Base-by-base conservation (phyloP, 108 stramenopile genomes). In the Cyclotella baltica region DNA sequence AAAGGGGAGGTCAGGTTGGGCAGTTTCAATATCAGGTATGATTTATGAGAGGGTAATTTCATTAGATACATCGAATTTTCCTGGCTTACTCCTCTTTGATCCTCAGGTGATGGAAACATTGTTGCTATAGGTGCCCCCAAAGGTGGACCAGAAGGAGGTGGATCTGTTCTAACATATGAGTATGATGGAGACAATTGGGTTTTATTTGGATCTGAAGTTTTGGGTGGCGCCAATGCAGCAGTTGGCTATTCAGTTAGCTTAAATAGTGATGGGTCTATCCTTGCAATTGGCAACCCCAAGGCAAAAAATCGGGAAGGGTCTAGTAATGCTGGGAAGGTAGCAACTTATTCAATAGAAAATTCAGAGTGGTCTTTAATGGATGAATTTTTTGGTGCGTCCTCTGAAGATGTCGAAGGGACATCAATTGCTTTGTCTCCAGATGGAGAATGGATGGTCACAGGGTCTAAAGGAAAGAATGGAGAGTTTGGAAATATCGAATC, bases 351-450 rank as follows among this genome's bases (percentile, higher is more conserved):
- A 6, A 19, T 53, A 0, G 28, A 48, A 29, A 63, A 47, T 34
- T 56, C 77, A 40, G 51, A 29, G 15, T 77, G 77, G 77, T 48
- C 16, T 22, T 23, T 63, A 11, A 43, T 22, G 27, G 62, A 22
- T 11, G 69, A 69, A 30, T 19, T 77, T 22, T 70, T 55, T 62
- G 77, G 77, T 27, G 47, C 56, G 16, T 20, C 31, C 0, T 62
- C 35, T 19, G 62, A 61, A 28, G 70, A 40, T 0, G 35, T 30
- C 33, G 52, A 47, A 37, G 77, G 77, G 10, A 61, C 62, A 47
- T 71, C 77, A 37, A 64, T 78, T 40, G 70, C 62, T 22, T 37
- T 78, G 4, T 78, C 77, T 16, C 50, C 59, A 40, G 62, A 78
- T 46, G 77, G 77, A 23, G 37, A 48, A 29, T 40, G 53, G 18